A percentile compares a stretch with the other conserved stretches of the same genome.
These are phyloP conservation scores for Ophiostoma tasmaniense DNA, from an alignment of 2,329 filamentous ascomycete species.

Conservation along the genomic window DNA sequence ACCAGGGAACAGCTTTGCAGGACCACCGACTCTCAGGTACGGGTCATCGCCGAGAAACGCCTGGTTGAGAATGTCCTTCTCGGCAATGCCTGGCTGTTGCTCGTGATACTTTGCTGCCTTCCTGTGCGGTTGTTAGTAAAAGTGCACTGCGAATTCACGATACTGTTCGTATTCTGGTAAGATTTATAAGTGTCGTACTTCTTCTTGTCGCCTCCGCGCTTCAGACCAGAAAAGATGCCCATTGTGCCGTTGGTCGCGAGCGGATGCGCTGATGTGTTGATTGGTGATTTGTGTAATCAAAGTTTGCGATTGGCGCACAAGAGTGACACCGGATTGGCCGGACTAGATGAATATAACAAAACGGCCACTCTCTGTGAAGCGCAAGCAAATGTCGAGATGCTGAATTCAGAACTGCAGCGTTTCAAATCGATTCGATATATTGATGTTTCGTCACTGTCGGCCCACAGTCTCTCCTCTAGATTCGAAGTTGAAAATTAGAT, in stretches of 20 bases:
- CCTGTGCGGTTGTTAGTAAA: slow-evolving; percentile 18
- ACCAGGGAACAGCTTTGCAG: not conserved
- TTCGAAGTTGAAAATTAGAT: slow-evolving; percentile 2
- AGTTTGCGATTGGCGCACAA: not conserved
- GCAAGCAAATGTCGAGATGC: not conserved
- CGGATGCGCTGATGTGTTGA: not conserved
- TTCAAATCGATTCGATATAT: not conserved
- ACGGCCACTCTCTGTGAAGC: not conserved
- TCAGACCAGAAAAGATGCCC: slow-evolving; percentile 53
- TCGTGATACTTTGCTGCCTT: slow-evolving; percentile 23
- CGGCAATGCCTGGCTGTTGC: slow-evolving; percentile 19
- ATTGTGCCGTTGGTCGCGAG: slow-evolving; percentile 29
- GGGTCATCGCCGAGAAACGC: slow-evolving; percentile 29
- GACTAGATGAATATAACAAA: not conserved
- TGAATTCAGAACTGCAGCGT: not conserved
- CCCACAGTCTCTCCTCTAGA: not conserved
- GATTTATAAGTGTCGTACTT: slow-evolving; percentile 33
- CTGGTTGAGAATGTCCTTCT: slow-evolving; percentile 29
- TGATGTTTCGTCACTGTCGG: not conserved
- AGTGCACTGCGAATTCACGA: not conserved
- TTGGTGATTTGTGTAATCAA: not conserved
- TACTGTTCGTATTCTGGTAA: not conserved
- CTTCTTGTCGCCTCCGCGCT: slow-evolving; percentile 48
- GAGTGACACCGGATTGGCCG: not conserved
- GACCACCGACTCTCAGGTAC: slow-evolving; percentile 27